These are phyloP conservation scores for Pleurotus salmoneostramineus DNA, from an alignment of 768 basidiomycete species.

Conservation along the genomic window DNA sequence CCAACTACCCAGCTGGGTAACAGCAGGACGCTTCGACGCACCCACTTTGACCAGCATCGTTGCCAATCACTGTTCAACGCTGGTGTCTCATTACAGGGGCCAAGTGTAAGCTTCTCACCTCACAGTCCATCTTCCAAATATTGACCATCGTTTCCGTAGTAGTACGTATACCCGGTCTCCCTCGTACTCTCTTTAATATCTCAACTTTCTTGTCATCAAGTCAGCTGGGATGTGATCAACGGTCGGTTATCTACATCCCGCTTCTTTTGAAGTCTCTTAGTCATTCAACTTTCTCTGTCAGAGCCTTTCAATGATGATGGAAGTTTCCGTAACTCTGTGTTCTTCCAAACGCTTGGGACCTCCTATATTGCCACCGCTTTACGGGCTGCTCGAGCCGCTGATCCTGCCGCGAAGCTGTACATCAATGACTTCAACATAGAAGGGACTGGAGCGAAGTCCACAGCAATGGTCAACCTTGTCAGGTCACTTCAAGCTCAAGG, in stretches of 20 bases:
- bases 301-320: constrained; percentile 45
- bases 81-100: constrained; percentile 50
- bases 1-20: constrained; percentile 51
- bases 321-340: constrained; percentile 38
- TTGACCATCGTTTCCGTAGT: not conserved
- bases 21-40: constrained; percentile 36
- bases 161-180: constrained; percentile 1
- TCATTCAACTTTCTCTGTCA: constrained; percentile 10
- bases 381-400: constrained; percentile 27
- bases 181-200: too few species aligned
- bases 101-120: constrained; percentile 30
- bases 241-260: constrained; percentile 13
- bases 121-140: not conserved
- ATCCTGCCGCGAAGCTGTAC: constrained; percentile 5
- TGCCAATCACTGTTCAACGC: constrained; percentile 41
- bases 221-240: constrained; percentile 41
- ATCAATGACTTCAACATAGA: constrained; percentile 18
- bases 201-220: constrained; percentile 12
- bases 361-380: constrained; percentile 40
- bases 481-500: constrained; percentile 29
- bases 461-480: constrained; percentile 37
- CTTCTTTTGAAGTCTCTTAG: not conserved
- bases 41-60: constrained; percentile 39
- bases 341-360: constrained; percentile 34
- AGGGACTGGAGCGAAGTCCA: constrained; percentile 30